phyloP scores from a whole-genome alignment of 306 rosid species.

The Castanea mollissima region DNA sequence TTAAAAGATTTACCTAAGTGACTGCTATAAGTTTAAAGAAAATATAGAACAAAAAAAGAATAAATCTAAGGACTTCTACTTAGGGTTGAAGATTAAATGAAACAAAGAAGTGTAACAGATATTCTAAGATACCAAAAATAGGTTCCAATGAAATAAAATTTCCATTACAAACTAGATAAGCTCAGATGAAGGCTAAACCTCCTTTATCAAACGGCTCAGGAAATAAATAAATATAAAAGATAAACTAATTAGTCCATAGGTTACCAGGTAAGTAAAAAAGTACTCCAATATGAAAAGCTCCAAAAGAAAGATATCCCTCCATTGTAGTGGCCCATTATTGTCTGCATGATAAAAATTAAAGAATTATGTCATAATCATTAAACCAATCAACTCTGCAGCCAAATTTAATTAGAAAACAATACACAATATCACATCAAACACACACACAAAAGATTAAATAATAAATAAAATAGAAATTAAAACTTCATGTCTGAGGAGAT shows the following conservation, averaged over 20 bases:
- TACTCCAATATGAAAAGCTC: slow-evolving; percentile 99
- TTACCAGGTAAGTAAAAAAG: slow-evolving; percentile 89
- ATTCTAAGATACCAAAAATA: not conserved
- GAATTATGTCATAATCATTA: not conserved
- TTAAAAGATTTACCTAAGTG: not conserved
- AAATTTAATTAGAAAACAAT: not conserved
- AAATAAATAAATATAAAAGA: not conserved
- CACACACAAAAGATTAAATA: no score
- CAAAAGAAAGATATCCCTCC: slow-evolving; percentile 92
- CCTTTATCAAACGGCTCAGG: not conserved
- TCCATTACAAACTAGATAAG: not conserved
- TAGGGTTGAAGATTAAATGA: not conserved
- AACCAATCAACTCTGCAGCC: not conserved
- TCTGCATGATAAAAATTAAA: slow-evolving; percentile 41
- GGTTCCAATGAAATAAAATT: not conserved
- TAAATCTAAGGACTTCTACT: not conserved
- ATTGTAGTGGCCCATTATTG: slow-evolving; percentile 51
- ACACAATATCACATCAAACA: not conserved
- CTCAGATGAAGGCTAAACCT: not conserved
- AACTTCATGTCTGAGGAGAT: not conserved
- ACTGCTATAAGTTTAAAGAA: not conserved
- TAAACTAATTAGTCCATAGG: not conserved
- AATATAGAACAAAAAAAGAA: not conserved
- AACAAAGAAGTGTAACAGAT: not conserved
- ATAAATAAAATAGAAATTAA: no score